Conservation (phyloP, 345 rosid genomes). For the Adansonia digitata region DNA sequence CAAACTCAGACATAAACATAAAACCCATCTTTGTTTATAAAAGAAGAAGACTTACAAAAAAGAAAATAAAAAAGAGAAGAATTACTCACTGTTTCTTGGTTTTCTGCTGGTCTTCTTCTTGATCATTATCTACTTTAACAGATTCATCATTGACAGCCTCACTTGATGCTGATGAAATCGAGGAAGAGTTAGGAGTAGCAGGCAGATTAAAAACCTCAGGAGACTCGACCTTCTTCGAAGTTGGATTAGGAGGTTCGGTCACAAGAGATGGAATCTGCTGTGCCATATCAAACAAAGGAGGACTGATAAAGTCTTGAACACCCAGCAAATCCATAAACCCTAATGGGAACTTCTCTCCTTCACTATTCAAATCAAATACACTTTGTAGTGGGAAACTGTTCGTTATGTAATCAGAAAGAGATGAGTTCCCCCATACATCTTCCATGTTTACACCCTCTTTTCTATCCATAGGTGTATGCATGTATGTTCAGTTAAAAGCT, state of each 20-base stretch:
- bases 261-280: slow-evolving; percentile 20
- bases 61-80: background rate
- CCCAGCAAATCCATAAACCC: slow-evolving; percentile 83
- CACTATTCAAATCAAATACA: slow-evolving; percentile 39
- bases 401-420: slow-evolving; percentile 36
- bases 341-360: slow-evolving; percentile 43
- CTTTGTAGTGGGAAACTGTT: slow-evolving; percentile 32
- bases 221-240: slow-evolving; percentile 37
- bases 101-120: slow-evolving; percentile 41
- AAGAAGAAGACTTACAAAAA: no score
- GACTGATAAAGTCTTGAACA: slow-evolving; percentile 40
- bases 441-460: slow-evolving; percentile 34
- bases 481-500: background rate
- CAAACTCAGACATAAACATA: background rate
- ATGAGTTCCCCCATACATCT: slow-evolving; percentile 29
- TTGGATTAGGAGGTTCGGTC: slow-evolving; percentile 22
- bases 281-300: slow-evolving; percentile 35
- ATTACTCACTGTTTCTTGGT: slow-evolving; percentile 50
- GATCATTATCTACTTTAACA: slow-evolving; percentile 27
- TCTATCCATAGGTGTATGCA: slow-evolving; percentile 19
- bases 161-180: slow-evolving; percentile 79
- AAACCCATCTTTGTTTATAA: slow-evolving; percentile 7
- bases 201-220: slow-evolving; percentile 52
- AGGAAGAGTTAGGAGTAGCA: slow-evolving; percentile 83
- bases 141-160: slow-evolving; percentile 51